phyloP scores from a whole-genome alignment of 164 flowering plant species.

The Chimonanthus praecox region DNA sequence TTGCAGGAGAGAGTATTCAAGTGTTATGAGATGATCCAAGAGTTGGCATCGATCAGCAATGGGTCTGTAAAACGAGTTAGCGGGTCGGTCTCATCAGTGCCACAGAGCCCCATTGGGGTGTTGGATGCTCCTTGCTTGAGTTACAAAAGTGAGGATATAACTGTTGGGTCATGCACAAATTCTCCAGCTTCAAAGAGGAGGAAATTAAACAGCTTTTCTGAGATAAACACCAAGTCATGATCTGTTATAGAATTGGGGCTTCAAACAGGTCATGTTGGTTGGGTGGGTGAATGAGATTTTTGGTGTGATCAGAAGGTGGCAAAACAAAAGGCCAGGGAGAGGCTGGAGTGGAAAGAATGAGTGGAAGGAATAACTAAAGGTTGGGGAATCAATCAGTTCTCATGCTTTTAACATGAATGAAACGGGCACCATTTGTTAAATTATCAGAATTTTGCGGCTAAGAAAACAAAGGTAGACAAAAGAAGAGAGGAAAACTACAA shows the following conservation, averaged over 20 bases:
- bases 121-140: conserved; percentile 84
- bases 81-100: conserved; percentile 33
- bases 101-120: conserved; percentile 88
- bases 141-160: conserved; percentile 66
- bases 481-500: not conserved
- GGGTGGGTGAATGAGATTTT: conserved; percentile 31
- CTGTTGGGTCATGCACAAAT: conserved; percentile 57
- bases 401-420: conserved; percentile 36
- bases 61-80: conserved; percentile 19
- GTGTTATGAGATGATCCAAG: conserved; percentile 54
- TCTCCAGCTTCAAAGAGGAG: conserved; percentile 53
- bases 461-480: conserved; percentile 1
- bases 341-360: conserved; percentile 5
- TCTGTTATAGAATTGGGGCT: conserved; percentile 5
- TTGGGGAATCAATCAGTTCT: conserved; percentile 16
- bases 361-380: conserved; percentile 20
- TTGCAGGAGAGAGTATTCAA: conserved; percentile 72
- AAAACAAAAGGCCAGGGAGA: not conserved
- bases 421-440: conserved; percentile 28
- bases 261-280: conserved; percentile 15
- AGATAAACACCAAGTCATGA: conserved; percentile 27
- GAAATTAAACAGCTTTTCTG: conserved; percentile 43
- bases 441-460: conserved; percentile 33
- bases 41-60: conserved; percentile 23
- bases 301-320: conserved; percentile 20